Base-by-base conservation (phyloP, 1,284 basidiomycete species). In the Ceratobasidium sp. region DNA sequence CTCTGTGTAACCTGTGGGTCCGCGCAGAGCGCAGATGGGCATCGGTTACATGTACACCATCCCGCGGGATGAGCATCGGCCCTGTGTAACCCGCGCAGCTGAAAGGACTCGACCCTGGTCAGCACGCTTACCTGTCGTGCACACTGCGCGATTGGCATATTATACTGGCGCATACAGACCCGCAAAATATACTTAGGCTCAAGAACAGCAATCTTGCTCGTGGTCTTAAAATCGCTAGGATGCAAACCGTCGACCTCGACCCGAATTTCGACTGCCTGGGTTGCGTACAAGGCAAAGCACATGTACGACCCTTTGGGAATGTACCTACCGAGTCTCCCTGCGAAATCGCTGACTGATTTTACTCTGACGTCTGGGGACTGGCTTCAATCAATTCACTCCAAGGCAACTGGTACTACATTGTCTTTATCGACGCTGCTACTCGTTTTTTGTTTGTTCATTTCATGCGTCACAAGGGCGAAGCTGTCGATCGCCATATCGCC, bases 281-380 rank as follows among this genome's bases (percentile, higher is more conserved):
- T 7, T 69, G 66, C 39, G 51, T 56, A 1, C 49, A 69, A 41
- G 51, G 65, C 29, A 68, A 68, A 24, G 24, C 65, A 2, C 46
- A 29, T 6, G 51, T 54, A 3, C 48, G 65, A n/a, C 64, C 48
- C 29, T 68, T 68, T 48, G 22, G 19, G 5, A 39, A 53, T 1
- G 13, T 13, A 3, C n/a, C 48, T 39, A 41, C 9, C 1, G 51
- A 53, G 39, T 2, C 48, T 4, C 31, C 49, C n/a, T 11, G 49
- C 13, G 34, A 68, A n/a, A 68, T 68, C 37, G 49, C 46, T 16
- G 51, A 68, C 34, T 9, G 56, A 16, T n/a, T 68, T 16, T 68
- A 53, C 51, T 68, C 49, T 22, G 65, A 56, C 31, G 51, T 68
- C n/a, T 68, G 65, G 65, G 65, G 65, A 4, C 65, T 41, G n/a